A percentile compares a stretch with the other conserved stretches of the same genome.
phyloP scores from a whole-genome alignment of 306 rosid species.

The Glycyrrhiza uralensis region DNA sequence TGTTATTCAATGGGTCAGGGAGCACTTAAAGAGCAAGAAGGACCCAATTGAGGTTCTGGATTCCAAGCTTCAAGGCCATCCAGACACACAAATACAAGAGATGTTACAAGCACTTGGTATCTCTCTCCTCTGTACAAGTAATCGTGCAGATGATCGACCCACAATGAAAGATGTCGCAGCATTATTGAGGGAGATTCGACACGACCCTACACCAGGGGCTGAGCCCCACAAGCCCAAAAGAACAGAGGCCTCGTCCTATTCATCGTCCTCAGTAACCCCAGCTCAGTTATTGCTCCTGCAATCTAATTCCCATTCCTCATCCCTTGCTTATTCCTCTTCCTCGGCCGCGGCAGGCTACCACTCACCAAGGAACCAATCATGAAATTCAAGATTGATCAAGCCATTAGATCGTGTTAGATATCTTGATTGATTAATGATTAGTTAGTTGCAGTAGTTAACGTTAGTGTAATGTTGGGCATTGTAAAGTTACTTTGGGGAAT shows the following conservation, averaged over 20 bases:
- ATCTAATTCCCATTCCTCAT: constrained; percentile 60
- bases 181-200: constrained; percentile 65
- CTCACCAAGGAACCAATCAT: constrained; percentile 38
- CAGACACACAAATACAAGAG: constrained; percentile 73
- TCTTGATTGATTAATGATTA: constrained; percentile 20
- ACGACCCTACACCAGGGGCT: constrained; percentile 41
- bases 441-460: constrained; percentile 27
- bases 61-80: constrained; percentile 70
- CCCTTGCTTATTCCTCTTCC: constrained; percentile 64
- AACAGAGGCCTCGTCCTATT: constrained; percentile 35
- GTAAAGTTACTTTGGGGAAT: constrained; percentile 25
- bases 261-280: constrained; percentile 54
- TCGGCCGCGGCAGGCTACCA: constrained; percentile 35
- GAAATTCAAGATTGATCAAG: not conserved
- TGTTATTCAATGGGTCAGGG: constrained; percentile 76
- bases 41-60: constrained; percentile 71
- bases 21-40: constrained; percentile 65
- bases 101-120: constrained; percentile 84
- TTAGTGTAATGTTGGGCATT: constrained; percentile 26
- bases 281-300: constrained; percentile 60
- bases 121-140: constrained; percentile 68
- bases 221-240: constrained; percentile 53
- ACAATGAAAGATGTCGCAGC: constrained; percentile 93
- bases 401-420: constrained; percentile 10
- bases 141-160: constrained; percentile 78